These are phyloP conservation scores for Hypomyces rosellus DNA, from an alignment of 2,329 filamentous ascomycete species.

Conservation along the genomic window DNA sequence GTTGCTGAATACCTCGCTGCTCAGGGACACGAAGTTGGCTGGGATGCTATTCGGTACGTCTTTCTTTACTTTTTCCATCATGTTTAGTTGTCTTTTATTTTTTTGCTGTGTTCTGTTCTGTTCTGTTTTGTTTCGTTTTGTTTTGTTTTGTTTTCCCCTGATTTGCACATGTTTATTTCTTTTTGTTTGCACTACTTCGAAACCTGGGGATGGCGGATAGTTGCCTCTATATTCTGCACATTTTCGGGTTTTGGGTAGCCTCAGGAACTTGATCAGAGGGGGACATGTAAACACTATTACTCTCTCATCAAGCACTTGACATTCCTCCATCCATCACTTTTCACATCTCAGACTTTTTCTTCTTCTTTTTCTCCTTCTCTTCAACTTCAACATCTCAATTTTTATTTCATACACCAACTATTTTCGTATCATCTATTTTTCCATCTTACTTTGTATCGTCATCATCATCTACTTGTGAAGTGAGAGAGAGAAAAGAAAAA, in stretches of 20 bases:
- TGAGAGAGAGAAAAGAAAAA: too few species aligned
- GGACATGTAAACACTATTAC: not conserved
- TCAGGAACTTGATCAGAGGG: too few species aligned
- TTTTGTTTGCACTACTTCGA: too few species aligned
- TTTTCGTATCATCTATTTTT: not conserved
- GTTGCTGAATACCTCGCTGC: constrained; percentile 28
- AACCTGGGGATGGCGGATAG: too few species aligned
- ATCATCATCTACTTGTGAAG: not conserved
- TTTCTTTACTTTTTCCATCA: not conserved
- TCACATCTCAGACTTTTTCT: not conserved
- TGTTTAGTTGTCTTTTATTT: constrained; percentile 7
- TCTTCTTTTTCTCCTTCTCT: not conserved
- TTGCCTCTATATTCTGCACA: too few species aligned
- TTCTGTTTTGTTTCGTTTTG: not conserved
- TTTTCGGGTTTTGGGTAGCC: too few species aligned
- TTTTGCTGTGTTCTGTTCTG: not conserved
- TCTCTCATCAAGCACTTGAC: not conserved
- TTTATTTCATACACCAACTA: not conserved
- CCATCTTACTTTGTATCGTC: not conserved
- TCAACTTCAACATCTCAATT: too few species aligned
- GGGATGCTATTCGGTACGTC: constrained; percentile 40
- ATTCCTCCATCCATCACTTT: not conserved
- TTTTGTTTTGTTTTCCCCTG: not conserved
- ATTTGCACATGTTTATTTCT: too few species aligned
- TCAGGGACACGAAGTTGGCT: constrained; percentile 31